Evolutionary conservation across 352 stramenopile genomes (phyloP), one percentile per base, ranked within the genome.

Genomic region (Globisporangium lucens): DNA sequence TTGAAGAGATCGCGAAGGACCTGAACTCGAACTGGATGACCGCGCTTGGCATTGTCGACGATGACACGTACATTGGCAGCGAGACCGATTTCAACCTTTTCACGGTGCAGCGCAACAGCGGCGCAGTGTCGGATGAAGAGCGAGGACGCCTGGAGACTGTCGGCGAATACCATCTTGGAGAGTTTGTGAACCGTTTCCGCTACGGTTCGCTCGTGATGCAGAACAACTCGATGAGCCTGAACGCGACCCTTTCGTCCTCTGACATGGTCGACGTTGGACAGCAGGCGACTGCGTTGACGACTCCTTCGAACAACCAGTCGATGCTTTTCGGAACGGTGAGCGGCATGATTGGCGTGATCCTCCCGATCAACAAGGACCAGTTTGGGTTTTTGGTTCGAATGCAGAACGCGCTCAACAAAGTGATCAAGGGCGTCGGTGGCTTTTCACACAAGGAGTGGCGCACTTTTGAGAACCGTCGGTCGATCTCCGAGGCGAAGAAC

Each of bases 11-110:
- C 66, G 95, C 95, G 3, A 89, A 97, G 66, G 97, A 99, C 73
- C 91, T 98, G 68, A 98, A 98, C 73, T 91, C 92, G 8, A 98
- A 98, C 73, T 99, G 96, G 92, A 98, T 98, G 74, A 98, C 95
- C 12, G 91, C 94, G 20, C 81, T 98, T 22, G 90, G 89, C 43
- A 98, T 99, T 71, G 66, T 98, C 3, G 95, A 98, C 43, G 90
- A 98, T 53, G 91, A 98, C 70, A 97, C 96, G 12, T 98, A 98
- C 73, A 85, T 99, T n/a, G 95, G 93, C 33, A 94, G 85, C 24
- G 97, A 99, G 73, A 96, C 91, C 15, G 94, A 96, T 72, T 98
- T 97, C 71, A 99, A 99, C 74, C 71, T 99, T 43, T 98, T 99
- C 77, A 91, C 94, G 5, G 80, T 99, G 12, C 86, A 96, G 55